These are phyloP conservation scores for Litchi chinensis DNA, from an alignment of 345 rosid species.

Conservation along the genomic window DNA sequence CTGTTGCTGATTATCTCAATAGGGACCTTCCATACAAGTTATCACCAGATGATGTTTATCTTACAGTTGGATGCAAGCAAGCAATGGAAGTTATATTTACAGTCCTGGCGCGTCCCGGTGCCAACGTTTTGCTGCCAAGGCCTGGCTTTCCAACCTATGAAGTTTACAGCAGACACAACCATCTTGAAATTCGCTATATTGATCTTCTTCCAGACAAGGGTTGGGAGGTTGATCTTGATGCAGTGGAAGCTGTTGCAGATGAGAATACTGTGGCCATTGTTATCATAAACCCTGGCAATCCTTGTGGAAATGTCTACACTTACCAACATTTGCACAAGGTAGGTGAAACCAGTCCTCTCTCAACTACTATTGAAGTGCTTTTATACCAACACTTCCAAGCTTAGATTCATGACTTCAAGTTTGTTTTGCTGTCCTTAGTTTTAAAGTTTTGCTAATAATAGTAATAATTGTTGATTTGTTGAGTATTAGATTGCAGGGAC, in stretches of 20 bases:
- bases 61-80: constrained; percentile 56
- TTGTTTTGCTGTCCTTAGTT: neutral
- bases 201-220: constrained; percentile 61
- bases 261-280: constrained; percentile 58
- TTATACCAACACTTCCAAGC: too few relatives aligned
- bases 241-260: constrained; percentile 55
- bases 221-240: constrained; percentile 66
- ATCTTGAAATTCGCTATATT: constrained; percentile 49
- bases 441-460: neutral
- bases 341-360: neutral
- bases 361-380: neutral
- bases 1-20: constrained; percentile 51
- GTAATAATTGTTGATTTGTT: neutral
- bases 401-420: too few relatives aligned
- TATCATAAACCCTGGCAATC: constrained; percentile 55
- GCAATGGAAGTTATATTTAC: constrained; percentile 53
- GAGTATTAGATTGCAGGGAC: constrained; percentile 52
- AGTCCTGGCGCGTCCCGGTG: constrained; percentile 51
- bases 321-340: constrained; percentile 52
- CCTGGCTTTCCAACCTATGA: constrained; percentile 52
- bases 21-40: constrained; percentile 50
- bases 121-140: constrained; percentile 54
- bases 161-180: constrained; percentile 29
- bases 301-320: constrained; percentile 51
- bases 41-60: constrained; percentile 54